Conservation (phyloP, 2,329 filamentous ascomycete species). For the Falciphora oryzae region DNA sequence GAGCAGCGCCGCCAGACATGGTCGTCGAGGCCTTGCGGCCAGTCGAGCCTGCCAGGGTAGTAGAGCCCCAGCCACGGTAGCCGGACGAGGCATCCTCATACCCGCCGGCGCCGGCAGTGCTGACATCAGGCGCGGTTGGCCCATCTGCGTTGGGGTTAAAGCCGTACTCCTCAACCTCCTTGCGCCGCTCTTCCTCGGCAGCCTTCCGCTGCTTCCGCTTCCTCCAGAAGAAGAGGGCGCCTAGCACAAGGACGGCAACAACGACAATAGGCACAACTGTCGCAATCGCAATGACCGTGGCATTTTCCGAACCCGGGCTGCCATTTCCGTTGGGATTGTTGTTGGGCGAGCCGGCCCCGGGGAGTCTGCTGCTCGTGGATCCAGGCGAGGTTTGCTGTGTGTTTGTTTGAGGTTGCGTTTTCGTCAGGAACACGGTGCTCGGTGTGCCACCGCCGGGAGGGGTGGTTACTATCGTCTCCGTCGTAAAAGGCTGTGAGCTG, state of each 20-base stretch:
- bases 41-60: constrained; percentile 59
- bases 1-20: constrained; percentile 67
- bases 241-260: constrained; percentile 73
- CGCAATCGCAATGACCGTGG: constrained; percentile 79
- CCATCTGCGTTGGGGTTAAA: constrained; percentile 93
- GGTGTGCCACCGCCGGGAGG: constrained; percentile 12
- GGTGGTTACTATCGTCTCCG: constrained; percentile 44
- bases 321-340: constrained; percentile 22
- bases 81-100: constrained; percentile 70
- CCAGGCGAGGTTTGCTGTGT: constrained; percentile 15
- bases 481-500: constrained; percentile 11
- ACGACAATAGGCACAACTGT: constrained; percentile 90
- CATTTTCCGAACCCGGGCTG: constrained; percentile 46
- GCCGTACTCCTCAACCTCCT: constrained; percentile 95
- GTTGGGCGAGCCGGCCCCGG: constrained; percentile 20
- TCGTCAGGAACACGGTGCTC: constrained; percentile 15
- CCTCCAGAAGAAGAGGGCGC: constrained; percentile 79
- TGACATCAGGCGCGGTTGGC: constrained; percentile 59
- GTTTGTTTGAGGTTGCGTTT: constrained; percentile 16
- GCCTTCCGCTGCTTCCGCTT: constrained; percentile 80
- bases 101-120: constrained; percentile 39
- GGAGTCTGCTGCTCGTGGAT: constrained; percentile 14
- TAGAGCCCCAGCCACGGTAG: constrained; percentile 93
- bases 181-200: constrained; percentile 80
- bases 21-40: constrained; percentile 85